phyloP scores from a whole-genome alignment of 176 grass and related monocot species.

The Oryza officinalis region DNA sequence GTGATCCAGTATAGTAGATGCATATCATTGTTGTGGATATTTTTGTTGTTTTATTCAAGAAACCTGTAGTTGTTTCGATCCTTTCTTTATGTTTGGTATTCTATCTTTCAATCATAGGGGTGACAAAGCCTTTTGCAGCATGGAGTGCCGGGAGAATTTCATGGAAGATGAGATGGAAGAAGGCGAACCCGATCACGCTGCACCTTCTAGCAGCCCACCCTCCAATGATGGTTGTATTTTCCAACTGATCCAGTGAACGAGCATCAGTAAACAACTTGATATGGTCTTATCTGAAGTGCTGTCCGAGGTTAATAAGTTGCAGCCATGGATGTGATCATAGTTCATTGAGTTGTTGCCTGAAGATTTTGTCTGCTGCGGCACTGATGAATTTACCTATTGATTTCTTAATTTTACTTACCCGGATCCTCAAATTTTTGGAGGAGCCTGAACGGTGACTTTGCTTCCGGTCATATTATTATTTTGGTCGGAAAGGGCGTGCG shows the following conservation, averaged over 20 bases:
- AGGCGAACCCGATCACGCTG: slow-evolving; percentile 34
- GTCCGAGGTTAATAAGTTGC: slow-evolving; percentile 79
- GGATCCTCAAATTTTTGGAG: slow-evolving; percentile 65
- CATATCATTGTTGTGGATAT: slow-evolving; percentile 2
- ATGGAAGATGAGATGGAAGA: slow-evolving; percentile 69
- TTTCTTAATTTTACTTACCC: slow-evolving; percentile 46
- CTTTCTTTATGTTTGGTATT: slow-evolving; percentile 33
- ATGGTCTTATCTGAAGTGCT: slow-evolving; percentile 67
- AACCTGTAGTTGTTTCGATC: slow-evolving; percentile 1
- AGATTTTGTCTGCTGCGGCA: slow-evolving; percentile 53
- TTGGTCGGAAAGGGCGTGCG: slow-evolving; percentile 50
- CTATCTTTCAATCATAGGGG: slow-evolving; percentile 42
- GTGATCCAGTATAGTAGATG: slow-evolving; percentile 31
- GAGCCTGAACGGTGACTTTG: slow-evolving; percentile 40
- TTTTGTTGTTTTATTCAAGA: slow-evolving; percentile 10
- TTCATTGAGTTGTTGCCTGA: slow-evolving; percentile 43
- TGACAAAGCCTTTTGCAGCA: slow-evolving; percentile 80
- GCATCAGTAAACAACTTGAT: slow-evolving; percentile 46
- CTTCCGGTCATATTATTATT: slow-evolving; percentile 70
- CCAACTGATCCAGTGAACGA: slow-evolving; percentile 52
- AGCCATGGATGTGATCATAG: slow-evolving; percentile 70
- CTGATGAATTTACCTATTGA: slow-evolving; percentile 46
- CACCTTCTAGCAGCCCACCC: slow-evolving; percentile 14
- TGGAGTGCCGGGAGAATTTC: slow-evolving; percentile 68
- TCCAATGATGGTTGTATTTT: slow-evolving; percentile 38